These are phyloP conservation scores for Phialophora macrospora DNA, from an alignment of 2,329 filamentous ascomycete species.

Conservation along the genomic window DNA sequence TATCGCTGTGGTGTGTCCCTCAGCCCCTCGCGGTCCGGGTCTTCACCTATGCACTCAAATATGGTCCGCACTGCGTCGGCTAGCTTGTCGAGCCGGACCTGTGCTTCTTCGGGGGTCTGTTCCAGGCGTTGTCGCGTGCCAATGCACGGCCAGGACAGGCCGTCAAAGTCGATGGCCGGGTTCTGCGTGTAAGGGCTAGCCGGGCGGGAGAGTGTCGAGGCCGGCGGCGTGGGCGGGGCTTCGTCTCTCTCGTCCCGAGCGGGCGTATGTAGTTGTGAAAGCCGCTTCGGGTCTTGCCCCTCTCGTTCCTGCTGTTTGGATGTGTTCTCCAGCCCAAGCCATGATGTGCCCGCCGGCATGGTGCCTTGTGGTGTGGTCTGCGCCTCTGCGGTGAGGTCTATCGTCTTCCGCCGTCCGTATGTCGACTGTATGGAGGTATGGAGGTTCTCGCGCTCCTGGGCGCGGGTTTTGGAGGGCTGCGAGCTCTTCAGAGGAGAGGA, in stretches of 20 bases:
- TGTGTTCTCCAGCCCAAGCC: slow-evolving; percentile 34
- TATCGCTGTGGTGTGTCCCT: slow-evolving; percentile 79
- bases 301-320: slow-evolving; percentile 14
- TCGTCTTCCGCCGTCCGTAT: slow-evolving; percentile 55
- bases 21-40: slow-evolving; percentile 67
- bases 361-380: slow-evolving; percentile 24
- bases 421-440: slow-evolving; percentile 64
- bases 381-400: slow-evolving; percentile 48
- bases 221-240: slow-evolving; percentile 57
- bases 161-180: slow-evolving; percentile 58
- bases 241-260: slow-evolving; percentile 60
- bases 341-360: slow-evolving; percentile 24
- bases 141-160: slow-evolving; percentile 58
- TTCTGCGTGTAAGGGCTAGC: slow-evolving; percentile 56
- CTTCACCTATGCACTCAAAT: slow-evolving; percentile 69
- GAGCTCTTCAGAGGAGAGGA: slow-evolving; percentile 55
- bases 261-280: slow-evolving; percentile 51
- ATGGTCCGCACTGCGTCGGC: slow-evolving; percentile 67
- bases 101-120: slow-evolving; percentile 62
- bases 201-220: slow-evolving; percentile 56
- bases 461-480: slow-evolving; percentile 50
- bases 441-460: slow-evolving; percentile 62
- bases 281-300: slow-evolving; percentile 23
- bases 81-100: slow-evolving; percentile 64
- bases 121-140: slow-evolving; percentile 59